phyloP scores from a whole-genome alignment of 306 rosid species.

The Senna tora region DNA sequence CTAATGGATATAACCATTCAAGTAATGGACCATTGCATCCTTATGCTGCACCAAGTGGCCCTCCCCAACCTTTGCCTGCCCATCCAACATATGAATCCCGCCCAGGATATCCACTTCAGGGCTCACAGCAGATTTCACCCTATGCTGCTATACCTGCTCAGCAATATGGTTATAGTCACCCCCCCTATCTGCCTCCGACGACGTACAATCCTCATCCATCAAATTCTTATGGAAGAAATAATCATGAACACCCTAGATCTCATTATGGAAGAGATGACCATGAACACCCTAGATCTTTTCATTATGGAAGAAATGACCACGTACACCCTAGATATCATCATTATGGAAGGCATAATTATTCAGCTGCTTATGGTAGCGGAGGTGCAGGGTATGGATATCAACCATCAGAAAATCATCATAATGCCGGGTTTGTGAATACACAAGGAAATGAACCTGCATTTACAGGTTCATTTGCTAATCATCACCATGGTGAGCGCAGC shows the following conservation, averaged over 20 bases:
- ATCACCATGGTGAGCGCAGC: constrained; percentile 44
- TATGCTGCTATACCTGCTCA: constrained; percentile 33
- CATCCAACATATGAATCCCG: constrained; percentile 37
- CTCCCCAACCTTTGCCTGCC: constrained; percentile 40
- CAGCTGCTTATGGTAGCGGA: constrained; percentile 37
- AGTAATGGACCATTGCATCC: constrained; percentile 42
- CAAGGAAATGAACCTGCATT: constrained; percentile 29
- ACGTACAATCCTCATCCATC: constrained; percentile 37
- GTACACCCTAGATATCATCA: constrained; percentile 46
- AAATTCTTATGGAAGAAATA: constrained; percentile 54
- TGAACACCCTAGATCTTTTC: constrained; percentile 36
- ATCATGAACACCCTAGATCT: constrained; percentile 43
- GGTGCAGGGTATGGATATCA: constrained; percentile 45
- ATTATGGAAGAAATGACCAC: constrained; percentile 51
- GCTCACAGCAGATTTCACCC: constrained; percentile 38
- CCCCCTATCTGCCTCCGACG: constrained; percentile 24
- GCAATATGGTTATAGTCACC: constrained; percentile 48
- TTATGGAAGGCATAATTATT: constrained; percentile 49
- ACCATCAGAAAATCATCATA: constrained; percentile 50
- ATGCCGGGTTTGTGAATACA: constrained; percentile 41
- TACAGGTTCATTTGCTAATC: constrained; percentile 37
- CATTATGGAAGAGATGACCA: constrained; percentile 51
- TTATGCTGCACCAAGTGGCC: constrained; percentile 38
- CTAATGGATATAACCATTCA: constrained; percentile 44
- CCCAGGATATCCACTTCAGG: constrained; percentile 44